Percentiles rank a stretch among this genome's conserved stretches.
Conservation (phyloP, 1,284 basidiomycete species). For the Ganoderma sinense region DNA sequence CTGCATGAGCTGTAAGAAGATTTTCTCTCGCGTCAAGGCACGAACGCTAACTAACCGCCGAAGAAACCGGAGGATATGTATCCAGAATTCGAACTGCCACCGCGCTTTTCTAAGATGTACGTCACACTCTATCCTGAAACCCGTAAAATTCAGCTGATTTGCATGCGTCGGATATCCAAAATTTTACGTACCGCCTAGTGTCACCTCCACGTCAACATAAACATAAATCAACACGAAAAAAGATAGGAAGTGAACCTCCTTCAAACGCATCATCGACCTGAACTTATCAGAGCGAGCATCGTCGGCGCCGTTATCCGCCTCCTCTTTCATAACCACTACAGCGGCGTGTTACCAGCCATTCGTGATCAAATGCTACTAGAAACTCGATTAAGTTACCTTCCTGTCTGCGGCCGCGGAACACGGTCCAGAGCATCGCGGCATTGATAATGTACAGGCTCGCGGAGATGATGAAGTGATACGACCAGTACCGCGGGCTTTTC, state of each 20-base stretch:
- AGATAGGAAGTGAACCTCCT: constrained; percentile 64
- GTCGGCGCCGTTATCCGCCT: not conserved
- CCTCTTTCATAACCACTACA: not conserved
- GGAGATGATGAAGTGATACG: not conserved
- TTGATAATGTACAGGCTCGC: not conserved
- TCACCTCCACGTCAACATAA: constrained; percentile 69
- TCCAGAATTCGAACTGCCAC: constrained; percentile 41
- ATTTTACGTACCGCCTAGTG: constrained; percentile 56
- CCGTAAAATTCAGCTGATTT: not conserved
- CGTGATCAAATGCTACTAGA: not conserved
- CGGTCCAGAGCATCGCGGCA: not conserved
- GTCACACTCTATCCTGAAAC: constrained; percentile 24
- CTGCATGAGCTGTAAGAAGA: constrained; percentile 34
- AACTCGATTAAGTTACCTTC: not conserved
- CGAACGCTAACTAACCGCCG: constrained; percentile 32
- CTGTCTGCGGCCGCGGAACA: not conserved
- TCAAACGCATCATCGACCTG: constrained; percentile 58
- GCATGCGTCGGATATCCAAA: not conserved
- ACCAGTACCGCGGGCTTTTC: not conserved
- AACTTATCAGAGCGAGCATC: constrained; percentile 56
- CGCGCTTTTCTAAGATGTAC: constrained; percentile 44
- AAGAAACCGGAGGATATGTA: constrained; percentile 48
- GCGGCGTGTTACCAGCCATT: not conserved
- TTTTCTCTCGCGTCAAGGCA: not conserved
- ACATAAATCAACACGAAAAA: constrained; percentile 73